Percentiles rank a stretch among this genome's conserved stretches.
phyloP scores from a whole-genome alignment of 2,329 filamentous ascomycete genomes.

The Cercospora sp. region DNA sequence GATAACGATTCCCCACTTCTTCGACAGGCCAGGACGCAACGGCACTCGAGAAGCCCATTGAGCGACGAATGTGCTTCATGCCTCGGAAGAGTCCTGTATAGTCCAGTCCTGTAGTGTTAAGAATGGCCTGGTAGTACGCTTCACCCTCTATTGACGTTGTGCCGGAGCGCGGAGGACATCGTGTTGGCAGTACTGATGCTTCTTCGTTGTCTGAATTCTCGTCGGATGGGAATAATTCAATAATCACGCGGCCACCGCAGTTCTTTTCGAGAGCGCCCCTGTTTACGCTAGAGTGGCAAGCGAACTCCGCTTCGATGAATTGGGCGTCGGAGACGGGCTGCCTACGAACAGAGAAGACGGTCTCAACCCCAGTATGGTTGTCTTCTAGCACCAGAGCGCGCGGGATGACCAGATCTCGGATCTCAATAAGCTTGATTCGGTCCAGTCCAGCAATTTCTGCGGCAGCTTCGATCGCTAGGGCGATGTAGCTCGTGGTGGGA shows the following conservation, averaged over 20 bases:
- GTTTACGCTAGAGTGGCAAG: conserved; percentile 19
- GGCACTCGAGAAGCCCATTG: conserved; percentile 22
- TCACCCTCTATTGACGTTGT: conserved; percentile 27
- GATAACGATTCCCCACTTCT: conserved; percentile 20
- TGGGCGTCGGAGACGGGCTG: conserved; percentile 32
- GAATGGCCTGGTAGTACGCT: conserved; percentile 23
- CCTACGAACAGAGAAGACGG: conserved; percentile 35
- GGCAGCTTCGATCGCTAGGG: conserved; percentile 29
- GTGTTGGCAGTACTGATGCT: conserved; percentile 15
- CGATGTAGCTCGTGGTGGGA: conserved; percentile 34
- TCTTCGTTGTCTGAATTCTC: not conserved
- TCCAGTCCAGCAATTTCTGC: conserved; percentile 18
- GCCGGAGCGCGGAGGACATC: conserved; percentile 21
- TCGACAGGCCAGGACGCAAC: conserved; percentile 22
- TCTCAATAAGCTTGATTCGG: conserved; percentile 23
- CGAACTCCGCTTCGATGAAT: conserved; percentile 36
- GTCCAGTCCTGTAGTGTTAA: conserved; percentile 24
- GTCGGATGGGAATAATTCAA: conserved; percentile 16
- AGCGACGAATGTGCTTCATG: conserved; percentile 21
- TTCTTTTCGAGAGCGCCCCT: conserved; percentile 21
- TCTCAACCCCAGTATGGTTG: conserved; percentile 22
- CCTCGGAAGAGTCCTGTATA: conserved; percentile 25
- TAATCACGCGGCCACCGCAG: conserved; percentile 20
- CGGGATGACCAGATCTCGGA: conserved; percentile 21
- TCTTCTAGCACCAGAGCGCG: conserved; percentile 25